Percentiles rank a stretch among this genome's conserved stretches.
phyloP scores from a whole-genome alignment of 805 yeast species.

The Komagataella ulmi region DNA sequence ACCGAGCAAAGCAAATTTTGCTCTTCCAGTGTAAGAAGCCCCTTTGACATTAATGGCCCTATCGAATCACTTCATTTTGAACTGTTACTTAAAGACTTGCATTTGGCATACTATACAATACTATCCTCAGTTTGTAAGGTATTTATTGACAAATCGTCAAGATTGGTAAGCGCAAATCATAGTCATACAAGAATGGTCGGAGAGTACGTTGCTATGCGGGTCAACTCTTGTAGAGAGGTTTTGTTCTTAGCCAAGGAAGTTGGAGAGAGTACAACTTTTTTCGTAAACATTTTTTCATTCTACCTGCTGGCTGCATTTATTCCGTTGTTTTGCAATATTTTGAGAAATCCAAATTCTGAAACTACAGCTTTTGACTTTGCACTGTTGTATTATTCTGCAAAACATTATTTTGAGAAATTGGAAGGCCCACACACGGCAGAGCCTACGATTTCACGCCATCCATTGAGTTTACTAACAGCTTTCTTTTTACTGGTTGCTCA shows the following conservation, averaged over 20 bases:
- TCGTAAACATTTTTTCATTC: neutral
- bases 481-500: neutral
- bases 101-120: neutral
- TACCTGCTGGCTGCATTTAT: neutral
- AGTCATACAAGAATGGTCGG: neutral
- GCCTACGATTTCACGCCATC: neutral
- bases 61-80: neutral
- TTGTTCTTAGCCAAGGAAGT: neutral
- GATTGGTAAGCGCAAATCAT: neutral
- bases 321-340: neutral
- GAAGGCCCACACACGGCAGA: neutral
- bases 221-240: neutral
- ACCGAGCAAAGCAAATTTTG: neutral
- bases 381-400: neutral
- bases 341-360: neutral
- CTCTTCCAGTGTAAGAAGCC: neutral
- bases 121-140: neutral
- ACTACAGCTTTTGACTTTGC: neutral
- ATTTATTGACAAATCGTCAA: neutral
- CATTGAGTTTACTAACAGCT: neutral
- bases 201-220: neutral
- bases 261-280: neutral
- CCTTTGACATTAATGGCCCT: neutral
- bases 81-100: neutral
- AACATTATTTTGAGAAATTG: neutral